phyloP scores from a whole-genome alignment of 768 basidiomycete genomes.

The Amanita thiersii region DNA sequence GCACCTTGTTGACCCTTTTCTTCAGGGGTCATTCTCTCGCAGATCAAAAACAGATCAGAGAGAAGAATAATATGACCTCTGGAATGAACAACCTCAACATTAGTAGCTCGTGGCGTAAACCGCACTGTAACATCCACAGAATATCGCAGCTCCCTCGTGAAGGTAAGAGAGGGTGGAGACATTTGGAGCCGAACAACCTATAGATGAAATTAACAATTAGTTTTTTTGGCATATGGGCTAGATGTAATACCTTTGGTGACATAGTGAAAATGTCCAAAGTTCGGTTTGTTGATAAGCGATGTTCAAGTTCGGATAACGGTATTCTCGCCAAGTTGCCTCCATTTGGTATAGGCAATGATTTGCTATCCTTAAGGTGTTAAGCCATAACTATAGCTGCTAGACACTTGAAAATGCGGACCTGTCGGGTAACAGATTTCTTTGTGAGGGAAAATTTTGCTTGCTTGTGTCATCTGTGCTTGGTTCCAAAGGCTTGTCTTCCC shows the following conservation, averaged over 20 bases:
- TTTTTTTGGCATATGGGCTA: not conserved
- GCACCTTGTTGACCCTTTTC: constrained; percentile 43
- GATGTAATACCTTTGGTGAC: constrained; percentile 66
- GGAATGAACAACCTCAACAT: constrained; percentile 63
- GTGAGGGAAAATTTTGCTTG: constrained; percentile 27
- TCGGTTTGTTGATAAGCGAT: constrained; percentile 63
- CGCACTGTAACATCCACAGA: constrained; percentile 66
- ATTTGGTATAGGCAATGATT: too few relatives aligned
- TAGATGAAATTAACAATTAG: constrained; percentile 6
- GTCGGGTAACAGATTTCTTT: constrained; percentile 53
- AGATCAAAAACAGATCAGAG: constrained; percentile 88
- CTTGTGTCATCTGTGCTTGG: constrained; percentile 12
- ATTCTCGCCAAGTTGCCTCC: too few relatives aligned
- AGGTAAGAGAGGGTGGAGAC: constrained; percentile 68
- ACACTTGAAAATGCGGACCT: too few relatives aligned
- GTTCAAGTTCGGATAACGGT: constrained; percentile 74
- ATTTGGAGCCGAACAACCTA: constrained; percentile 91
- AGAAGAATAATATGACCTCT: constrained; percentile 83
- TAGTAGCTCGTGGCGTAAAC: constrained; percentile 71
- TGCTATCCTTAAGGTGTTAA: too few relatives aligned
- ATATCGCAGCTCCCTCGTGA: constrained; percentile 66
- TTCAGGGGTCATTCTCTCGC: constrained; percentile 70
- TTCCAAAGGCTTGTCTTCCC: not conserved
- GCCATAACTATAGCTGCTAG: too few relatives aligned
- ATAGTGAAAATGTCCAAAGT: constrained; percentile 95